Conservation (phyloP, 139 green algal species). For the Picochlorum sp. region DNA sequence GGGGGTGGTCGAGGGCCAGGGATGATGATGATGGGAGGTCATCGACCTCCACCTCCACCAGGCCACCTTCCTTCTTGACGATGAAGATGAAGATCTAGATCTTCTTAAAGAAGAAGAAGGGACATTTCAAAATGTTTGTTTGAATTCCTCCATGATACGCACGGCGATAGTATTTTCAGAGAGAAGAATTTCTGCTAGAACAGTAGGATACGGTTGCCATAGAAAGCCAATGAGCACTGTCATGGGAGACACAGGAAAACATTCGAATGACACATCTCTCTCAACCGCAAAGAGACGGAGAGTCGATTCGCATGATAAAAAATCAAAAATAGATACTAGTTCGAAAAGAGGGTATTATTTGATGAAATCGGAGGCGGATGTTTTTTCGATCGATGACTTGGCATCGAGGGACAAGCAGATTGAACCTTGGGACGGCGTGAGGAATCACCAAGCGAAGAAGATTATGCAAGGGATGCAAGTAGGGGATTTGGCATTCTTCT, state of each 20-base stretch:
- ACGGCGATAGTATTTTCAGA: too few species aligned
- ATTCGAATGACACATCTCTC: too few species aligned
- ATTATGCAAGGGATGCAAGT: conserved; percentile 51
- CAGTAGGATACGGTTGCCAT: too few species aligned
- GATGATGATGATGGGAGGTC: neutral
- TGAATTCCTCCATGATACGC: too few species aligned
- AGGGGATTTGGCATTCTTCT: conserved; percentile 57
- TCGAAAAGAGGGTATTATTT: neutral
- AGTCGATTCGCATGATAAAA: neutral
- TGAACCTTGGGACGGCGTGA: conserved; percentile 57
- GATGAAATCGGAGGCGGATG: conserved; percentile 55
- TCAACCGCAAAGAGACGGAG: neutral
- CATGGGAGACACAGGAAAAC: too few species aligned
- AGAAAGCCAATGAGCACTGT: too few species aligned
- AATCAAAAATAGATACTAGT: neutral
- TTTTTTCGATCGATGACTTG: conserved; percentile 57
- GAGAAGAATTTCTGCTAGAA: too few species aligned
- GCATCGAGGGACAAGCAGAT: conserved; percentile 20
- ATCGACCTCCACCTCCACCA: too few species aligned
- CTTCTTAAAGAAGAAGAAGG: too few species aligned
- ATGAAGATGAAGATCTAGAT: too few species aligned
- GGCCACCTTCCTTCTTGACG: too few species aligned
- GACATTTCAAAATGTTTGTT: too few species aligned
- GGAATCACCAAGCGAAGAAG: conserved; percentile 60
- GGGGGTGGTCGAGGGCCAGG: conserved; percentile 4